These are phyloP conservation scores for Tuctoria greenei DNA, from an alignment of 176 grass and related monocot species.

Conservation along the genomic window DNA sequence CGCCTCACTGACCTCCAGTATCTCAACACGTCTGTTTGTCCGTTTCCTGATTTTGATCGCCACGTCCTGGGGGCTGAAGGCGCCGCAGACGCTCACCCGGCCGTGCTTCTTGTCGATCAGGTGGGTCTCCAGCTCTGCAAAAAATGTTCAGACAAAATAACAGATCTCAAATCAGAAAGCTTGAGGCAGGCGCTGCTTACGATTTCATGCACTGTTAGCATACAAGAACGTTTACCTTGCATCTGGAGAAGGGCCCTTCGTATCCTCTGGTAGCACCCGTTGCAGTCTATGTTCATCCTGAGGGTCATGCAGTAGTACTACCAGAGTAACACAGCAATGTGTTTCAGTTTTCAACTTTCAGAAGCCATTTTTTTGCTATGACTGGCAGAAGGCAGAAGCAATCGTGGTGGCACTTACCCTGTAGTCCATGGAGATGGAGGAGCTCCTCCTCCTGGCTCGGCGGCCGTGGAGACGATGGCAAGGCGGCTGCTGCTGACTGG, in stretches of 20 bases:
- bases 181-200: neutral
- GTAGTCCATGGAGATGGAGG: conserved; percentile 50
- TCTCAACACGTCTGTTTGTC: conserved; percentile 79
- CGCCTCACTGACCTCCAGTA: conserved; percentile 76
- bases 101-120: conserved; percentile 78
- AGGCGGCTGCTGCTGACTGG: neutral
- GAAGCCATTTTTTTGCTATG: neutral
- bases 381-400: neutral
- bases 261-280: conserved; percentile 87
- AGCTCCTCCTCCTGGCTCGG: neutral
- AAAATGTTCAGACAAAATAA: neutral
- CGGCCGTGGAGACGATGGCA: neutral
- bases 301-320: conserved; percentile 75
- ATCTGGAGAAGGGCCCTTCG: conserved; percentile 75
- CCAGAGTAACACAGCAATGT: neutral
- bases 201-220: neutral
- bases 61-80: conserved; percentile 82
- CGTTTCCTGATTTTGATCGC: conserved; percentile 87
- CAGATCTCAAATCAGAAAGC: neutral
- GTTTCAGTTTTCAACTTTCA: neutral
- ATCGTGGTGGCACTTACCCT: conserved; percentile 14
- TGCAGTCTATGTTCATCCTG: conserved; percentile 95
- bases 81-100: conserved; percentile 57
- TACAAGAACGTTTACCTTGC: conserved; percentile 45
- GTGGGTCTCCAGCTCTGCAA: conserved; percentile 70